These are phyloP conservation scores for Hypoxylon lenormandii DNA, from an alignment of 495 filamentous ascomycete genomes.

Conservation along the genomic window DNA sequence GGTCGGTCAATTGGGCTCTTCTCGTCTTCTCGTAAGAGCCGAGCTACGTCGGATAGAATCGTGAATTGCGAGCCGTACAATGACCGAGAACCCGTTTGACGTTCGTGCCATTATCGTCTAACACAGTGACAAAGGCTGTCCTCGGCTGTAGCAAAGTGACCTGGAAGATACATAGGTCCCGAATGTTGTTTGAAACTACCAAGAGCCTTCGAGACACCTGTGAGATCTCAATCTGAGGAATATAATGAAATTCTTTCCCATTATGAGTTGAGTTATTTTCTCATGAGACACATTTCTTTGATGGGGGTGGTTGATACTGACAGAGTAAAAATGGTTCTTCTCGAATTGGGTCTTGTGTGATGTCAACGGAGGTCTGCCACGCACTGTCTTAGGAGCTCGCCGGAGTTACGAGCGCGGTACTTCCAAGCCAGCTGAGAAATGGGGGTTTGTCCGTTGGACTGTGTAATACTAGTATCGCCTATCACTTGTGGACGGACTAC, in stretches of 20 bases:
- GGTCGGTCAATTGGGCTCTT: slow-evolving; percentile 18
- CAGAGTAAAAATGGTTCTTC: slow-evolving; percentile 16
- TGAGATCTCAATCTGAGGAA: slow-evolving; percentile 31
- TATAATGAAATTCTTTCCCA: slow-evolving; percentile 24
- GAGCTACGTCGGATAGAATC: slow-evolving; percentile 46
- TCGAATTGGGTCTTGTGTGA: slow-evolving; percentile 39
- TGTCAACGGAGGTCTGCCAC: slow-evolving; percentile 38
- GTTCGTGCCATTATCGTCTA: slow-evolving; percentile 44
- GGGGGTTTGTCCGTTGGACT: slow-evolving; percentile 32
- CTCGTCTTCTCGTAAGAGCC: slow-evolving; percentile 42
- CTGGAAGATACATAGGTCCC: slow-evolving; percentile 30
- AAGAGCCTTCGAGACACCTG: slow-evolving; percentile 18
- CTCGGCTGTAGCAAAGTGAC: slow-evolving; percentile 41
- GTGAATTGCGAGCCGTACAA: slow-evolving; percentile 34
- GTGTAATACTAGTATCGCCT: background rate
- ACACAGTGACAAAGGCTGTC: slow-evolving; percentile 33
- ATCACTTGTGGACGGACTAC: too few species aligned
- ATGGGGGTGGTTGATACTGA: slow-evolving; percentile 34
- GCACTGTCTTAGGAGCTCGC: slow-evolving; percentile 43
- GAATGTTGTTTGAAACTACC: slow-evolving; percentile 27
- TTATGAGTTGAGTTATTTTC: slow-evolving; percentile 47
- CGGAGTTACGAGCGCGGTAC: slow-evolving; percentile 38
- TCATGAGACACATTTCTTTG: slow-evolving; percentile 37
- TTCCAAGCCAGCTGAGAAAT: slow-evolving; percentile 5
- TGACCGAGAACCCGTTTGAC: slow-evolving; percentile 45